phyloP scores from a whole-genome alignment of 495 filamentous ascomycete genomes.

The Chaetomium cochliodes region DNA sequence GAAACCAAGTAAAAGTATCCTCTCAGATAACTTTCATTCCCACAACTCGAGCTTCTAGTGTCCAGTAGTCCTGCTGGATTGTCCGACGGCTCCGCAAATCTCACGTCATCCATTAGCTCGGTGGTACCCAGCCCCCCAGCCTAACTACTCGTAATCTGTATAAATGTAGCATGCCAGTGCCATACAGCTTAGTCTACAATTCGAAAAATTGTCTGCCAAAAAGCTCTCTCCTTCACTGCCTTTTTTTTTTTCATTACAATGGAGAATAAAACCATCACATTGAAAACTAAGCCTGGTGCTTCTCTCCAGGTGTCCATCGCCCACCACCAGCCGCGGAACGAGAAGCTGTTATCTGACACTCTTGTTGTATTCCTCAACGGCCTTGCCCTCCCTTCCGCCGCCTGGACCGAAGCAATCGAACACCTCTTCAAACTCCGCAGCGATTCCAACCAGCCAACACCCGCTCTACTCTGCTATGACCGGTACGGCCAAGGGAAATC shows the following conservation, averaged over 20 bases:
- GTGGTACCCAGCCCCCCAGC: not conserved
- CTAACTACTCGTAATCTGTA: not conserved
- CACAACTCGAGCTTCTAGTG: no score
- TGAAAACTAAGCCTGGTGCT: slow-evolving; percentile 30
- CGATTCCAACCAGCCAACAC: slow-evolving; percentile 37
- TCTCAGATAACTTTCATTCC: no score
- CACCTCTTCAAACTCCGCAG: slow-evolving; percentile 39
- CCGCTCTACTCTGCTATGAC: slow-evolving; percentile 58
- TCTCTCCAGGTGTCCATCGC: slow-evolving; percentile 24
- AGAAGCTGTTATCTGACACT: slow-evolving; percentile 26
- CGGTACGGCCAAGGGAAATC: slow-evolving; percentile 63
- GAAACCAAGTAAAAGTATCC: no score
- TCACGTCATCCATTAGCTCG: not conserved
- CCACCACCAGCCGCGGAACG: slow-evolving; percentile 9
- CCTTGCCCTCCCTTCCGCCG: slow-evolving; percentile 50
- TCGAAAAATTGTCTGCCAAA: not conserved
- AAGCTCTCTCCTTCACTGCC: not conserved
- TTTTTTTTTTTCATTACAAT: slow-evolving; percentile 9
- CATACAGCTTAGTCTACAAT: not conserved
- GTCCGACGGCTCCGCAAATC: not conserved
- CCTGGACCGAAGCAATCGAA: slow-evolving; percentile 50
- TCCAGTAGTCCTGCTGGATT: no score
- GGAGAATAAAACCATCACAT: slow-evolving; percentile 22
- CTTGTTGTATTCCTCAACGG: slow-evolving; percentile 65
- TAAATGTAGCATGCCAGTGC: no score